phyloP scores from a whole-genome alignment of 179 eudicot species.

The Vitellaria paradoxa region DNA sequence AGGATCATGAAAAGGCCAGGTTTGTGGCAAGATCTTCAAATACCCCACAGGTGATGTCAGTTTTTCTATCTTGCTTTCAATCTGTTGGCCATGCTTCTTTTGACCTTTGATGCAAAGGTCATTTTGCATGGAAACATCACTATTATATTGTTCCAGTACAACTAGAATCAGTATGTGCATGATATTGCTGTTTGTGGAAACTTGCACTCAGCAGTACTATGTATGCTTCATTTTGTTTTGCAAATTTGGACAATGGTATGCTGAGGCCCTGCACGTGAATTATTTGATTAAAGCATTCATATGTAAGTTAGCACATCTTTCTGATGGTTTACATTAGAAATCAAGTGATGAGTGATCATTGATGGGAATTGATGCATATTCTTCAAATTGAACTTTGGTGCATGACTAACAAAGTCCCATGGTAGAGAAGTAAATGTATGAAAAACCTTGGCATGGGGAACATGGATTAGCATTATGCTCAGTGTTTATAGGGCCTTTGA shows the following conservation, averaged over 20 bases:
- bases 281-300: no score
- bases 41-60: conserved; percentile 59
- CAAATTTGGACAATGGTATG: no score
- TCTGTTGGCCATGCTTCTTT: neutral
- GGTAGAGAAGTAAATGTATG: neutral
- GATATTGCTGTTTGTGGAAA: neutral
- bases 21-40: conserved; percentile 70
- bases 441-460: no score
- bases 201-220: no score
- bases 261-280: no score
- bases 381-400: neutral
- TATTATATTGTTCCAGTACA: neutral
- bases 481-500: no score
- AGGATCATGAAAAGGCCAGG: conserved; percentile 66
- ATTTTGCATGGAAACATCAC: neutral
- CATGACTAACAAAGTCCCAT: neutral
- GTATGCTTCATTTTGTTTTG: no score
- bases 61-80: neutral
- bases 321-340: neutral
- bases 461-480: no score
- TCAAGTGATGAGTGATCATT: neutral
- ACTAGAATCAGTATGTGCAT: neutral
- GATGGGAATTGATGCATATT: neutral
- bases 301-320: no score
- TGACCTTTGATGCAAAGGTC: neutral